Evolutionary conservation across 2,329 filamentous ascomycete genomes (phyloP).

Genomic region (Colletotrichum tropicale): DNA sequence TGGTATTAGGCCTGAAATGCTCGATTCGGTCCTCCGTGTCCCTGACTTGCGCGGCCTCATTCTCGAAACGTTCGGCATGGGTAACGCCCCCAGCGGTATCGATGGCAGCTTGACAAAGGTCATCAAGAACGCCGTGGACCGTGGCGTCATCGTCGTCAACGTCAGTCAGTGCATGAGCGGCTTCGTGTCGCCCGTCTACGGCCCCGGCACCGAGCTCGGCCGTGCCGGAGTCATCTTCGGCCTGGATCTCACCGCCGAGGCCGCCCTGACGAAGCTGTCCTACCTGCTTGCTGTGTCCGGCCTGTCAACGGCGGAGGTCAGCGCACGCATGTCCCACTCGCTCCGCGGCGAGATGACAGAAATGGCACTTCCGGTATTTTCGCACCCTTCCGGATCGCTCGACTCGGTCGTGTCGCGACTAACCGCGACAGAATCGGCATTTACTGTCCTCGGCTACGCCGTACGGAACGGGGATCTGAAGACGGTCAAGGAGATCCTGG

Average conservation of each 20-base stretch:
- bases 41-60: conserved; percentile 82
- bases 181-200: conserved; percentile 79
- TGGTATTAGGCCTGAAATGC: conserved; percentile 91
- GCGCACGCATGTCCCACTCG: conserved; percentile 72
- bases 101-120: conserved; percentile 82
- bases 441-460: conserved; percentile 80
- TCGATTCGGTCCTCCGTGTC: conserved; percentile 80
- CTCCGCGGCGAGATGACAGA: conserved; percentile 88
- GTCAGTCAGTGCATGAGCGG: conserved; percentile 87
- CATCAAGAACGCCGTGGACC: conserved; percentile 75
- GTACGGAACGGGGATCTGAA: conserved; percentile 74
- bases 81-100: conserved; percentile 84
- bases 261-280: conserved; percentile 87
- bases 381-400: conserved; percentile 68
- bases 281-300: conserved; percentile 77
- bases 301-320: conserved; percentile 69
- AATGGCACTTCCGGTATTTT: conserved; percentile 73
- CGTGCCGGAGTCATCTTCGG: conserved; percentile 88
- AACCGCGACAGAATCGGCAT: conserved; percentile 60
- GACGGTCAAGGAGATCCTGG: conserved; percentile 70
- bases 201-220: conserved; percentile 77
- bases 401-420: conserved; percentile 47
- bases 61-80: conserved; percentile 91
- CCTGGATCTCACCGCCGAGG: conserved; percentile 87
- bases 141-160: conserved; percentile 87